Evolutionary conservation across 768 basidiomycete genomes (phyloP), one percentile per base, ranked within the genome.

Genomic region (Leccinellum rugosiceps): DNA sequence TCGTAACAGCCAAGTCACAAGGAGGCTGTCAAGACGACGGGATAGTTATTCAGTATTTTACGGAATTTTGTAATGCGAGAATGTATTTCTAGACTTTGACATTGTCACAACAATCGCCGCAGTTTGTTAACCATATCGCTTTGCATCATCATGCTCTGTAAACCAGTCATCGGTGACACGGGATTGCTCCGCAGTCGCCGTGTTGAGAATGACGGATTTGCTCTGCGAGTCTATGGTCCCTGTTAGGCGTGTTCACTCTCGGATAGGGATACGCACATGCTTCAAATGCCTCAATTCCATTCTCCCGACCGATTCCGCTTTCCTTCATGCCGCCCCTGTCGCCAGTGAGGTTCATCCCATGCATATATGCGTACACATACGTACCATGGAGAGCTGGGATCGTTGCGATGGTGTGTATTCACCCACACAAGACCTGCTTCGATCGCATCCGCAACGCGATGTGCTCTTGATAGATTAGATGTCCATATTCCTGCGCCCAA

Each of bases 261-360:
- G 31, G 41, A 50, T 25, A 7, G 26, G 19, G 17, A 21, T 23
- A 53, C 88, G 58, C 59, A 90, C 90, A 93, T 58, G 87, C 80
- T 68, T 90, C 83, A 51, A 86, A 83, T 15, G 91, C 90, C 67
- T 93, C 92, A 4, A 88, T 56, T 1, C 92, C 92, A 61, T 94
- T 94, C 68, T 94, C 92, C 56, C 92, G 74, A 6, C 92, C 92
- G 52, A 92, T 87, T 2, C 92, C 92, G 64, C 91, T 93, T 61
- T 88, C 87, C 69, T 93, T 92, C 90, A 92, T 90, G 6, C 91
- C 91, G 19, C 91, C 91, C 90, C 89, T 89, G 59, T 28, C n/a
- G 48, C 34, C 21, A 30, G 28, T 9, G 6, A n/a, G 11, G n/a
- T 65, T 69, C 45, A 48, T 50, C 13, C 26, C 47, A 46, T 25